Evolutionary conservation across 2,329 filamentous ascomycete genomes (phyloP), one percentile per base, ranked within the genome.

Genomic region (Fusarium odoratissimum): DNA sequence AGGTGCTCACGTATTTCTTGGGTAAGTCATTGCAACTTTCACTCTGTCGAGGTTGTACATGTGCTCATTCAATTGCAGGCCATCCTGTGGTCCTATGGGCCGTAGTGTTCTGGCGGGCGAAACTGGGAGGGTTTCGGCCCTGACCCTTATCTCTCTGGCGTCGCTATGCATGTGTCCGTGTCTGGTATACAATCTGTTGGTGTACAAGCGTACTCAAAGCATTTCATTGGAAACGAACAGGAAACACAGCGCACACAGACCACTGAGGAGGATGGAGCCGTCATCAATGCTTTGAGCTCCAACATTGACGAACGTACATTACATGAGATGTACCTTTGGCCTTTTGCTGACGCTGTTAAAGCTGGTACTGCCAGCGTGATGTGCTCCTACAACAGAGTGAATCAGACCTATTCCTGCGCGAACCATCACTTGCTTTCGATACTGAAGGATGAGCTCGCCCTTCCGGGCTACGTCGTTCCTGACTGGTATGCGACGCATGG

Each of bases 401-500:
- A 97, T 84, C 93, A 93, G 80, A 93, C 90, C 19, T 94, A 94
- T 75, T 87, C 82, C n/a, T 95, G 93, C 81, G 92, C 95, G 78
- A 95, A 95, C 84, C 92, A 91, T 37, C 91, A 92, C 76, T 82
- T 91, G 16, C 83, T 94, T 73, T 95, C 96, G 44, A 82, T 95
- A 5, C 84, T 96, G 72, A 95, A 95, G 83, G 87, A 88, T 30
- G 93, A 96, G 81, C 85, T 95, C 1, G 93, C 92, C 45, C 95
- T 95, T 83, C 92, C 94, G 74, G 93, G 93, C 1, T 94, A 94
- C 76, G 88, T 95, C 66, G 90, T 93, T 88, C 90, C 88, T 19
- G 93, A 96, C 80, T 95, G 93, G 92, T 85, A 88, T 75, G 93
- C 92, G 8, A 92, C 94, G 76, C 92, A 95, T 7, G 92, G 91